Conservation (phyloP, 768 basidiomycete genomes). For the Podaxis pistillaris region DNA sequence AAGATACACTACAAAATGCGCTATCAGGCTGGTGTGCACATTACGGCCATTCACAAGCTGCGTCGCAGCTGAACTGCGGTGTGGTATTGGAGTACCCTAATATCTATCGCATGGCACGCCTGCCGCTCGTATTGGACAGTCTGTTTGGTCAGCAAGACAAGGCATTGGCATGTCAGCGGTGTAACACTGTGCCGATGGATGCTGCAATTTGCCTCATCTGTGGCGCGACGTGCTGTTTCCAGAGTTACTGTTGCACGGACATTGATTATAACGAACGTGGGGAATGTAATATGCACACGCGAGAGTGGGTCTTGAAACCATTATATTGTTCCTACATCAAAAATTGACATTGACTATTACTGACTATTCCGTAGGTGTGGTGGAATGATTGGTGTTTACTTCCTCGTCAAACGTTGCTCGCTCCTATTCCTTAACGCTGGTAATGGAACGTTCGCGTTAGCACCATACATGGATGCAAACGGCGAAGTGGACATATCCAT, state of each 20-base stretch:
- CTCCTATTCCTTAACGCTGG: conserved; percentile 85
- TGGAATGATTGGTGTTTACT: conserved; percentile 85
- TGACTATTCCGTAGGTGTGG: conserved; percentile 63
- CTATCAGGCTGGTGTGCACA: conserved; percentile 89
- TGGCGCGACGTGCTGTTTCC: conserved; percentile 83
- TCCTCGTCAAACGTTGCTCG: conserved; percentile 88
- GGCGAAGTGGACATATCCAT: conserved; percentile 92
- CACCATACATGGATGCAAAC: conserved; percentile 92
- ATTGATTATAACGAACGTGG: conserved; percentile 65
- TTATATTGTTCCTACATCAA: not conserved
- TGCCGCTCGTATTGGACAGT: conserved; percentile 82
- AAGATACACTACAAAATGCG: conserved; percentile 87
- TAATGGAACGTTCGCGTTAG: conserved; percentile 82
- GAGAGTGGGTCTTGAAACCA: conserved; percentile 65
- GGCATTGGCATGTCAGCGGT: conserved; percentile 70
- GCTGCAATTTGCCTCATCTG: conserved; percentile 93
- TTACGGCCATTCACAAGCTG: conserved; percentile 78
- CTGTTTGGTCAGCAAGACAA: conserved; percentile 77
- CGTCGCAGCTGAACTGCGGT: conserved; percentile 76
- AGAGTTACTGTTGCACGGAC: conserved; percentile 90
- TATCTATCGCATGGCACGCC: conserved; percentile 76
- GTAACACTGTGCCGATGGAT: conserved; percentile 76
- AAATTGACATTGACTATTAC: conserved; percentile 11
- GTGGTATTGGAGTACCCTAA: conserved; percentile 81
- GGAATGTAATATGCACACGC: conserved; percentile 94